Percentiles rank a stretch among this genome's conserved stretches.
These are phyloP conservation scores for Penicillium sp. DNA, from an alignment of 2,329 filamentous ascomycete genomes.

Conservation along the genomic window DNA sequence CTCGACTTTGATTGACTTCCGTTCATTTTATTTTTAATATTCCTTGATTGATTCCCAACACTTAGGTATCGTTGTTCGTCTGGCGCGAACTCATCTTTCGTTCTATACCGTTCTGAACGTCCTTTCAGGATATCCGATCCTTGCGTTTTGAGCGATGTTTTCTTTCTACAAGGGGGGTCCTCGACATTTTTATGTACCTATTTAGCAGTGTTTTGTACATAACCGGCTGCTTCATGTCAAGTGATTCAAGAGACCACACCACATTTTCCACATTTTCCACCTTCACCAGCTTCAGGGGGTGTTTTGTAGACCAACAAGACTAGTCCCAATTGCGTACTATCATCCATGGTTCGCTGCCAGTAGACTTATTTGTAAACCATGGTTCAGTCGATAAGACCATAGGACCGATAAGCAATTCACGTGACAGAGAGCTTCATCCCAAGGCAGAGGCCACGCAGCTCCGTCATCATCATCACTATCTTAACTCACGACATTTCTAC, in stretches of 20 bases:
- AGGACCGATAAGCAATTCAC: slow-evolving; percentile 26
- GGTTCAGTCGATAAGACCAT: slow-evolving; percentile 6
- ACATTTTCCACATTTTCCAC: background rate
- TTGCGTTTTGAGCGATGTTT: background rate
- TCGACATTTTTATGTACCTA: slow-evolving; percentile 12
- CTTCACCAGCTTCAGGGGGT: background rate
- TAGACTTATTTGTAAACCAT: background rate
- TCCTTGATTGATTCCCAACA: background rate
- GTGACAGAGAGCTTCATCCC: slow-evolving; percentile 28
- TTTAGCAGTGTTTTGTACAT: slow-evolving; percentile 12
- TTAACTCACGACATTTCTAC: background rate
- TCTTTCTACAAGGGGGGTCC: background rate
- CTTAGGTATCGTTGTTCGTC: slow-evolving; percentile 1
- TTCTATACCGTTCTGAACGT: background rate
- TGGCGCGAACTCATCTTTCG: slow-evolving; percentile 1
- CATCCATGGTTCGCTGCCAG: background rate
- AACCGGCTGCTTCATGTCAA: background rate
- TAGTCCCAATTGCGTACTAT: background rate
- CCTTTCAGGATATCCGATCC: background rate
- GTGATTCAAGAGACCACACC: background rate
- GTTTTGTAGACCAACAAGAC: background rate
- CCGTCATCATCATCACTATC: slow-evolving; percentile 7
- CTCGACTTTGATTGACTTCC: background rate
- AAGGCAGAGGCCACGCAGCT: slow-evolving; percentile 29
- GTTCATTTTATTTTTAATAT: background rate